Conservation (phyloP, 306 rosid genomes). For the Sesbania bispinosa region DNA sequence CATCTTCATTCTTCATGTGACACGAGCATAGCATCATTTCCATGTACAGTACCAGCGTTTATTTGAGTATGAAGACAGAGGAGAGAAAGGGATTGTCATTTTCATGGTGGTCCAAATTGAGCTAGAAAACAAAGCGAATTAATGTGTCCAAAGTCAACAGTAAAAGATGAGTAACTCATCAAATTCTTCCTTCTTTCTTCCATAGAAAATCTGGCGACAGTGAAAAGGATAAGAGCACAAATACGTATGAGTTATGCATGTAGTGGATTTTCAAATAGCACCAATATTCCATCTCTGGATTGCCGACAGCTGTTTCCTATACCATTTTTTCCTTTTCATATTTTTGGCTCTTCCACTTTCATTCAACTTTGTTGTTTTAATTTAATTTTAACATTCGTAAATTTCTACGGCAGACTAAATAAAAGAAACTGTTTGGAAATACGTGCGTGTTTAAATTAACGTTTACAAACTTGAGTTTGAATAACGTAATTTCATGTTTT, state of each 20-base stretch:
- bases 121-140: constrained; percentile 22
- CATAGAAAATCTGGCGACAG: not conserved
- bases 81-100: constrained; percentile 22
- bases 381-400: too few species aligned
- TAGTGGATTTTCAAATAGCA: constrained; percentile 25
- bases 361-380: not conserved
- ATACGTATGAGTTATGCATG: not conserved
- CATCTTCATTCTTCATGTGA: constrained; percentile 28
- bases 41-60: not conserved
- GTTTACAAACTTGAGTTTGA: too few species aligned
- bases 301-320: constrained; percentile 36
- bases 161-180: not conserved
- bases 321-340: not conserved
- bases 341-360: not conserved
- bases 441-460: too few species aligned
- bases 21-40: constrained; percentile 18
- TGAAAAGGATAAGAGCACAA: constrained; percentile 11
- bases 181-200: not conserved
- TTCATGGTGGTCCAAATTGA: constrained; percentile 29
- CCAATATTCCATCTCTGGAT: constrained; percentile 21
- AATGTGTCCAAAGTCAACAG: constrained; percentile 9
- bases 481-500: too few species aligned
- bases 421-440: too few species aligned
- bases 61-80: constrained; percentile 3
- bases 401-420: too few species aligned